phyloP scores from a whole-genome alignment of 306 rosid species.

The Glycyrrhiza uralensis region DNA sequence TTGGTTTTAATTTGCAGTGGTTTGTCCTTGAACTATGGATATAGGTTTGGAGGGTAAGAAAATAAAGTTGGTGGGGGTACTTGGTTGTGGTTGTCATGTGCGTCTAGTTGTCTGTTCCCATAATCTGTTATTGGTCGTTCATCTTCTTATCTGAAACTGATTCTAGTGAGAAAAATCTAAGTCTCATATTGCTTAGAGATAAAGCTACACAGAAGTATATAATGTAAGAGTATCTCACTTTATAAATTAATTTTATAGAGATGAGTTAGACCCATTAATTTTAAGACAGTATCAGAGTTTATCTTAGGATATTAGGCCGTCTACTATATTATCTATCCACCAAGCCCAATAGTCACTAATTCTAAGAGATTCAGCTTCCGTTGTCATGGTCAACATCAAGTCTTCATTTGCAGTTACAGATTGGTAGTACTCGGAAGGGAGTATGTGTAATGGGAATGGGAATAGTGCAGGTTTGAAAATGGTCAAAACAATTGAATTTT shows the following conservation, averaged over 20 bases:
- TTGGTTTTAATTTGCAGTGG: not conserved
- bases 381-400: constrained; percentile 19
- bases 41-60: constrained; percentile 6
- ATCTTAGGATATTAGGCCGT: too few relatives aligned
- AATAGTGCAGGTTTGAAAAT: not conserved
- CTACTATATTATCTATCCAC: too few relatives aligned
- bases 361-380: not conserved
- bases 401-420: not conserved
- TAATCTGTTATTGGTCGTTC: constrained; percentile 22
- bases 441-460: not conserved
- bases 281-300: too few relatives aligned
- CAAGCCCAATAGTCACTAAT: too few relatives aligned
- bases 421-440: not conserved
- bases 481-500: too few relatives aligned
- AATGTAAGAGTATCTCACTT: too few relatives aligned
- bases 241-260: too few relatives aligned
- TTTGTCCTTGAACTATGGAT: not conserved
- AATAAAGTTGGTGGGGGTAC: constrained; percentile 8
- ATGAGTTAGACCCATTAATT: too few relatives aligned
- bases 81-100: constrained; percentile 31
- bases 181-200: too few relatives aligned
- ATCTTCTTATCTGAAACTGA: not conserved
- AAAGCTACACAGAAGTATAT: too few relatives aligned
- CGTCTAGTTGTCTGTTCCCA: constrained; percentile 6
- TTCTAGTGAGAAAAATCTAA: too few relatives aligned